phyloP scores from a whole-genome alignment of 108 stramenopile species.

The Aurantiochytrium sp. region DNA sequence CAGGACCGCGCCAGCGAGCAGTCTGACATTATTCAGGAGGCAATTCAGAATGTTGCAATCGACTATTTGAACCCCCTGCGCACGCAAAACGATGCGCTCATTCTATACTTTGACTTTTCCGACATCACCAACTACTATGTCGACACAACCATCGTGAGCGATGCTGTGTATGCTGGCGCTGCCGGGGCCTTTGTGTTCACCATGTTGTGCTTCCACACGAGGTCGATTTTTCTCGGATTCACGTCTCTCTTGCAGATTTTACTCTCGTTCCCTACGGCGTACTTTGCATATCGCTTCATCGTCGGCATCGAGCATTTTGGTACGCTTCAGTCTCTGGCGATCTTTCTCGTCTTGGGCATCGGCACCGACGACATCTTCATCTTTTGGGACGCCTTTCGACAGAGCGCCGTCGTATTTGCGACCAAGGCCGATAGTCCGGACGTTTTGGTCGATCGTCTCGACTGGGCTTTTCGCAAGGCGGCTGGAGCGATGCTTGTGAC shows the following conservation, averaged over 20 bases:
- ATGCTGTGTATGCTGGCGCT: not conserved
- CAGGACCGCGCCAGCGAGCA: not conserved
- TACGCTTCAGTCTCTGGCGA: conserved; percentile 10
- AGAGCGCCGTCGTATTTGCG: not conserved
- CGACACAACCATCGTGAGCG: not conserved
- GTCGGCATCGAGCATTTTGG: conserved; percentile 16
- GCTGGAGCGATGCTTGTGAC: not conserved
- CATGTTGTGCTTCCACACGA: not conserved
- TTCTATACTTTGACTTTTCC: not conserved
- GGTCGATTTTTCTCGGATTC: not conserved
- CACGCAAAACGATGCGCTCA: not conserved
- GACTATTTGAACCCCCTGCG: not conserved
- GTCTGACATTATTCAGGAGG: not conserved
- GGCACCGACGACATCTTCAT: conserved; percentile 29
- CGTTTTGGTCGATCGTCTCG: not conserved
- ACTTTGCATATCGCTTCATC: conserved; percentile 24
- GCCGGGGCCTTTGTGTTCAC: not conserved
- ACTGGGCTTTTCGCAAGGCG: not conserved
- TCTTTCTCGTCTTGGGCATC: conserved; percentile 34
- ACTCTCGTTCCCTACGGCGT: not conserved
- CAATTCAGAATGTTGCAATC: not conserved
- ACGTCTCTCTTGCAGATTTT: conserved; percentile 24
- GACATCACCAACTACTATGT: not conserved
- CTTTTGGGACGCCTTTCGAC: conserved; percentile 9
- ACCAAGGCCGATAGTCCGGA: not conserved